These are phyloP conservation scores for Claviceps digitariae DNA, from an alignment of 2,329 filamentous ascomycete genomes.

Conservation along the genomic window DNA sequence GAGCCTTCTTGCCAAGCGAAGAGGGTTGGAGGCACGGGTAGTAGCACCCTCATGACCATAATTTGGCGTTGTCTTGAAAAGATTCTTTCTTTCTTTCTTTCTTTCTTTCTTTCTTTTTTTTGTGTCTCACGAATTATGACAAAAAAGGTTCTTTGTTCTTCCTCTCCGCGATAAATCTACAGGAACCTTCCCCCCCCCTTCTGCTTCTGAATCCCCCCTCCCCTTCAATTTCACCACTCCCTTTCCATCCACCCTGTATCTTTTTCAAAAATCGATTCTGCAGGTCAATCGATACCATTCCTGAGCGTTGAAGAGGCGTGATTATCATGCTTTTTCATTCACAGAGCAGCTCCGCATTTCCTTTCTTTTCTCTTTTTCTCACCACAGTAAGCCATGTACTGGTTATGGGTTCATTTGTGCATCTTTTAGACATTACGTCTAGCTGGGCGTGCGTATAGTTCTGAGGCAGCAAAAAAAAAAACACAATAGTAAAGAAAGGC, in stretches of 20 bases:
- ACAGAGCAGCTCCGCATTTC: too few relatives aligned
- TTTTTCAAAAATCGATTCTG: background rate
- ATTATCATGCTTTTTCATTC: too few relatives aligned
- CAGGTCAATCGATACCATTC: background rate
- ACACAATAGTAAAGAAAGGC: too few relatives aligned
- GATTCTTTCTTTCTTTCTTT: background rate
- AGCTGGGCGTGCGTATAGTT: background rate
- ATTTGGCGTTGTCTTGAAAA: background rate
- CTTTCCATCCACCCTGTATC: background rate
- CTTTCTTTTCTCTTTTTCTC: background rate
- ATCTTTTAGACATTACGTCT: background rate
- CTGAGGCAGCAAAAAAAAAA: too few relatives aligned
- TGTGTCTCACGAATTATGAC: background rate
- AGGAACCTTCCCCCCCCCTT: background rate
- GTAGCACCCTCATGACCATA: constrained; percentile 18
- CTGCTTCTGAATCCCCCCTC: background rate
- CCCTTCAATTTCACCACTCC: background rate
- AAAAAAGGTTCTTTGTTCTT: background rate
- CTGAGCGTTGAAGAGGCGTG: too few relatives aligned
- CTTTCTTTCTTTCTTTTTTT: background rate
- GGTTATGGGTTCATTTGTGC: background rate
- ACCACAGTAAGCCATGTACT: background rate
- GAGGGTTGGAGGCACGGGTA: constrained; percentile 43
- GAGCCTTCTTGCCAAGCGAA: constrained; percentile 61
- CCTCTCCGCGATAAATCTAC: background rate